Evolutionary conservation across 1,284 basidiomycete species (phyloP).

Genomic region (Xanthoconium separans): DNA sequence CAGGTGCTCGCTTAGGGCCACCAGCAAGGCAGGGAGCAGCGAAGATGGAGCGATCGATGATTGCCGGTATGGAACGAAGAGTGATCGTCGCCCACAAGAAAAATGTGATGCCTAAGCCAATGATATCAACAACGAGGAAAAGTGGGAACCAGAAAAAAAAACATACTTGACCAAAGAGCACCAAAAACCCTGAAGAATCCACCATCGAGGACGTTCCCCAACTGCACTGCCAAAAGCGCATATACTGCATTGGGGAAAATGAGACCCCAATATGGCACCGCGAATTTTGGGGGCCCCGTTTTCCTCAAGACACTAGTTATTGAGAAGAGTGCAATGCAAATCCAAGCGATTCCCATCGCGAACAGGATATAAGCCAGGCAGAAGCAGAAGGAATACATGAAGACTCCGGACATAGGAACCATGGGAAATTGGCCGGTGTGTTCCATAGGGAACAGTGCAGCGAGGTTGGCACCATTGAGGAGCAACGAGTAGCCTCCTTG

Average conservation of each 20-base stretch:
- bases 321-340: constrained; percentile 37
- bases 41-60: constrained; percentile 46
- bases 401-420: constrained; percentile 34
- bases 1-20: not conserved
- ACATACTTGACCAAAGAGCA: constrained; percentile 36
- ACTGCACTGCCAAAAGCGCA: constrained; percentile 44
- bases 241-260: constrained; percentile 53
- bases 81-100: constrained; percentile 47
- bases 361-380: constrained; percentile 43
- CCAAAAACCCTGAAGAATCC: constrained; percentile 43
- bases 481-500: constrained; percentile 60
- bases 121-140: constrained; percentile 3
- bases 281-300: constrained; percentile 36
- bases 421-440: constrained; percentile 33
- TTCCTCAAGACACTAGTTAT: constrained; percentile 31
- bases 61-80: constrained; percentile 39
- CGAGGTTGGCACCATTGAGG: constrained; percentile 46
- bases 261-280: constrained; percentile 48
- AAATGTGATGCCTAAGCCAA: constrained; percentile 38
- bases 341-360: constrained; percentile 49
- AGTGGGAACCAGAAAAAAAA: not conserved
- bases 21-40: constrained; percentile 38
- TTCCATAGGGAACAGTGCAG: constrained; percentile 40
- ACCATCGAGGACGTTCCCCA: constrained; percentile 47
- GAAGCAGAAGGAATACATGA: constrained; percentile 40